Evolutionary conservation across 768 basidiomycete genomes (phyloP), one percentile per base, ranked within the genome.

Genomic region (Boletus rubescentipes): DNA sequence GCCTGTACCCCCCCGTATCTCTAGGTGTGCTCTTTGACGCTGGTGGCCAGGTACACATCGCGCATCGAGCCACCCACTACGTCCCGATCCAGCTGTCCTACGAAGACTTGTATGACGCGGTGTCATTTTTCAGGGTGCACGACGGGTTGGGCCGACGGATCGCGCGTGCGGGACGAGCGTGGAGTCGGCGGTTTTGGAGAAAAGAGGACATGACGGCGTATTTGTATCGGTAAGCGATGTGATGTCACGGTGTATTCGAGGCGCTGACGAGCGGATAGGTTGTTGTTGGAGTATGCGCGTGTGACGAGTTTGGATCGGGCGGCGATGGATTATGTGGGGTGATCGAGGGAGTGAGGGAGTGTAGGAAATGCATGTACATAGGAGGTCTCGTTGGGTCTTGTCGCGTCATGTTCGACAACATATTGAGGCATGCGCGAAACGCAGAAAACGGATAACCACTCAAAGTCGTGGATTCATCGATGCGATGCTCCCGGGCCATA

Each of bases 111-210:
- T 80, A 87, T 64, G 90, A 91, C 58, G 73, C 83, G 4, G 75
- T 89, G 41, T 69, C 83, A 1, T 93, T 93, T 73, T 91, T 91
- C 72, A 80, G 83, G 0, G 82, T 74, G 0, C 86, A 89, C 57
- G 86, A 90, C 46, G 77, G 73, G 1, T 62, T 87, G 40, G 87
- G 79, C 1, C 64, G 65, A 40, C 77, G 74, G 49, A 87, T 89
- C 35, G 88, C 84, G 0, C 50, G 65, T 2, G 74, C 78, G 0
- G 86, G 88, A 0, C 72, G 77, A 31, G 69, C 75, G 30, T 88
- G 86, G 86, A 84, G 80, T 51, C 62, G 71, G 51, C 66, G 53
- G 4, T 83, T 75, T 65, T 88, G 85, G 86, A 73, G 85, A 40
- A 73, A 67, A 54, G 81, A 85, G 59, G 86, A 87, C 60, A 63